phyloP scores from a whole-genome alignment of 2,329 filamentous ascomycete genomes.

The Microdochium bolleyi region DNA sequence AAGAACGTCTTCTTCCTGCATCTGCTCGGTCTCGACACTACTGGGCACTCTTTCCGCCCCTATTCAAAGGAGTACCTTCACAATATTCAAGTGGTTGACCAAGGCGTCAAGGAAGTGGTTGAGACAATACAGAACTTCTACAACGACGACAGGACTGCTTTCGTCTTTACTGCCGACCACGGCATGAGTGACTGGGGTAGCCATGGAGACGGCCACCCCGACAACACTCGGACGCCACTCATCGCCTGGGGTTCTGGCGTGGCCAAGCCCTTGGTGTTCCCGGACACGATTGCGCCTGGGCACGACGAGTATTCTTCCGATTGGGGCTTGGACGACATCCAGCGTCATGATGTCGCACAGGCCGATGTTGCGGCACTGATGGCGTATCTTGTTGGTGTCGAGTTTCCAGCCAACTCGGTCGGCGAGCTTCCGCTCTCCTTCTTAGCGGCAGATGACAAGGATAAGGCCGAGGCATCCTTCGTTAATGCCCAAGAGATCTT shows the following conservation, averaged over 20 bases:
- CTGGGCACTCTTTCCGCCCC: constrained; percentile 76
- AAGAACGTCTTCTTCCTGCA: constrained; percentile 94
- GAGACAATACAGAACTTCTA: constrained; percentile 82
- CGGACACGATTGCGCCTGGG: constrained; percentile 56
- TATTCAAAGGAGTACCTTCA: constrained; percentile 93
- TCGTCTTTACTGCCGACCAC: constrained; percentile 95
- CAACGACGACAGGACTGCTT: constrained; percentile 75
- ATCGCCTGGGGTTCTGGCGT: constrained; percentile 92
- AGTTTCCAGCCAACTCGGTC: constrained; percentile 94
- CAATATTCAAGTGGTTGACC: constrained; percentile 90
- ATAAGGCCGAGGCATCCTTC: constrained; percentile 78
- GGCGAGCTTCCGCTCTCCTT: constrained; percentile 84
- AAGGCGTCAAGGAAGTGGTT: constrained; percentile 79
- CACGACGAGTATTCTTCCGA: constrained; percentile 89
- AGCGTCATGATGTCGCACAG: constrained; percentile 85
- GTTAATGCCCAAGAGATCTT: constrained; percentile 81
- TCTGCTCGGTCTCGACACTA: constrained; percentile 84
- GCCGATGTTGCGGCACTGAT: constrained; percentile 93
- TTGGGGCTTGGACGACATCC: constrained; percentile 75
- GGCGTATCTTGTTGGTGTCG: constrained; percentile 80
- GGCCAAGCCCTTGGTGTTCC: constrained; percentile 58
- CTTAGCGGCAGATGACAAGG: constrained; percentile 59
- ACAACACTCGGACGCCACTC: constrained; percentile 91
- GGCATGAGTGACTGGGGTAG: constrained; percentile 99
- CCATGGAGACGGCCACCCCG: constrained; percentile 93